Conservation (phyloP, 495 filamentous ascomycete species). For the Friedmanniomyces endolithicus region DNA sequence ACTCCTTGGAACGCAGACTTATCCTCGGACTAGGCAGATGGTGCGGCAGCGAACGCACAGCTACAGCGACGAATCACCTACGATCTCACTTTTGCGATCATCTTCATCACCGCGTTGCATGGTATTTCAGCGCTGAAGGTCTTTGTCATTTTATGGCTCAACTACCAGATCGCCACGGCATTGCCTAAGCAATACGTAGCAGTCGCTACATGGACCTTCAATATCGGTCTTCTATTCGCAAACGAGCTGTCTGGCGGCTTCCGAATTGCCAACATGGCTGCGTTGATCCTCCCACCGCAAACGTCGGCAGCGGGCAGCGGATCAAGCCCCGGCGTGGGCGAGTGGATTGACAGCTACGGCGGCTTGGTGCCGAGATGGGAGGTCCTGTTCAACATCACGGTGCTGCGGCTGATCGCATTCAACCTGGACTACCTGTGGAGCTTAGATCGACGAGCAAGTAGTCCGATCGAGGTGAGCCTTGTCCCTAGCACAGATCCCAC, state of each 20-base stretch:
- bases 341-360: conserved; percentile 59
- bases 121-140: conserved; percentile 79
- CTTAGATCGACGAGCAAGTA: conserved; percentile 48
- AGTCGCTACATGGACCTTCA: conserved; percentile 82
- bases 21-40: background rate
- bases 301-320: conserved; percentile 26
- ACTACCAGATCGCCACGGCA: conserved; percentile 62
- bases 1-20: background rate
- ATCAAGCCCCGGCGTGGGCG: conserved; percentile 42
- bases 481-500: background rate
- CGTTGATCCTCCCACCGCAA: conserved; percentile 35
- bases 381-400: conserved; percentile 92
- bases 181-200: conserved; percentile 58
- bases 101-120: conserved; percentile 70
- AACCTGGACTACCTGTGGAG: conserved; percentile 97
- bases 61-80: conserved; percentile 68
- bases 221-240: conserved; percentile 70
- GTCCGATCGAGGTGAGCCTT: conserved; percentile 63
- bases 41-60: conserved; percentile 46
- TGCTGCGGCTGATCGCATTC: conserved; percentile 86
- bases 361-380: conserved; percentile 84
- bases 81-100: conserved; percentile 67
- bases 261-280: conserved; percentile 48
- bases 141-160: conserved; percentile 61
- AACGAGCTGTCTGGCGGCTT: conserved; percentile 82